These are phyloP conservation scores for Strobilomyces echinocephalus DNA, from an alignment of 768 basidiomycete species.

Conservation along the genomic window DNA sequence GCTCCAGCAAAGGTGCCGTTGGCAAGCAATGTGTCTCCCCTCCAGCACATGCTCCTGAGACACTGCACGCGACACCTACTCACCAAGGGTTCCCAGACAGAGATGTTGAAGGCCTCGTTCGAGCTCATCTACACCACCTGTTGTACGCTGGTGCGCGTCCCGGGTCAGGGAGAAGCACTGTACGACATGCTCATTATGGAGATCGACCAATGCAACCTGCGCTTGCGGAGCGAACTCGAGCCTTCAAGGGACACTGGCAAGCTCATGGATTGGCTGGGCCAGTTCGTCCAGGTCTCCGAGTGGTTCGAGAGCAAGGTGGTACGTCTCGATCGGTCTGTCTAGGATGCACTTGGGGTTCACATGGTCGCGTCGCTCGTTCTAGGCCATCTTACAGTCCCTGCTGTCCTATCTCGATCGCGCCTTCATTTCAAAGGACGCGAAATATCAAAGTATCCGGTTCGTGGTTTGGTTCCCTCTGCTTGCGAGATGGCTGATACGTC, in stretches of 20 bases:
- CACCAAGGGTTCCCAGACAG: constrained; percentile 29
- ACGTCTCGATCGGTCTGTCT: constrained; percentile 25
- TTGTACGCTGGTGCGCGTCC: constrained; percentile 48
- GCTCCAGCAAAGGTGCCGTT: constrained; percentile 6
- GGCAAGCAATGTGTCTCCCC: constrained; percentile 2
- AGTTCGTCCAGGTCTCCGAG: constrained; percentile 51
- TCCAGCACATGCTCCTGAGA: constrained; percentile 29
- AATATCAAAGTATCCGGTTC: constrained; percentile 43
- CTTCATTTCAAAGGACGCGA: constrained; percentile 44
- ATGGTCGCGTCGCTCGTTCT: neutral
- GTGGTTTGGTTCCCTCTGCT: constrained; percentile 4
- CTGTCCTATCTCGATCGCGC: constrained; percentile 70
- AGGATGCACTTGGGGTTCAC: neutral
- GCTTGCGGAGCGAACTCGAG: constrained; percentile 38
- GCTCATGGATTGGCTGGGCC: constrained; percentile 51
- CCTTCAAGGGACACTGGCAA: neutral
- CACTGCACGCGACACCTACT: constrained; percentile 40
- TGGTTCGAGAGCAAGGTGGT: constrained; percentile 69
- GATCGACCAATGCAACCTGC: constrained; percentile 50
- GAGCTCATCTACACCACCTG: constrained; percentile 57
- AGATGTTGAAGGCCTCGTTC: constrained; percentile 43
- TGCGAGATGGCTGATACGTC: neutral
- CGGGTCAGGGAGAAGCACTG: constrained; percentile 51
- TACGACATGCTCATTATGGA: constrained; percentile 56
- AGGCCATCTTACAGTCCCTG: constrained; percentile 59